A percentile compares a stretch with the other conserved stretches of the same genome.
Conservation (phyloP, 2,329 filamentous ascomycete genomes). For the Trichoderma breve region DNA sequence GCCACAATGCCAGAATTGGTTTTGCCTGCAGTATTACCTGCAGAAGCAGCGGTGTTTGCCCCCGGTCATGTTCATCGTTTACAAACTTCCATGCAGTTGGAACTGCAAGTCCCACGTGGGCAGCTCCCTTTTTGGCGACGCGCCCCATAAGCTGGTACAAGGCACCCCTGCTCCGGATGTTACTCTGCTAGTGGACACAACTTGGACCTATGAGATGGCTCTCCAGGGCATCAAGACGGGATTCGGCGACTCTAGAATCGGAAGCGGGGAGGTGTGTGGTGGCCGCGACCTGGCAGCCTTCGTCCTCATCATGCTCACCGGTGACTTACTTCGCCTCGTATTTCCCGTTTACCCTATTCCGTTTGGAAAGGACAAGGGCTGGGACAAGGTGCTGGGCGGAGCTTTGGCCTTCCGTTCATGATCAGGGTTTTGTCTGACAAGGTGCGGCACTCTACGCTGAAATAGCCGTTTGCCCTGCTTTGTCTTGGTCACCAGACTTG, state of each 20-base stretch:
- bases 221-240: neutral
- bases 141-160: conserved; percentile 29
- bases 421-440: neutral
- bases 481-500: neutral
- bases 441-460: neutral
- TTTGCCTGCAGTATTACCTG: conserved; percentile 10
- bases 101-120: conserved; percentile 35
- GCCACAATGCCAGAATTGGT: neutral
- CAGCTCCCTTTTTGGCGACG: conserved; percentile 28
- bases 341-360: neutral
- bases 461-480: neutral
- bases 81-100: neutral
- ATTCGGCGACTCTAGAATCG: neutral
- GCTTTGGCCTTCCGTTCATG: neutral
- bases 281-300: neutral
- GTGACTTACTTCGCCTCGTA: neutral
- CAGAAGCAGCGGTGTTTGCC: neutral
- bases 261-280: neutral
- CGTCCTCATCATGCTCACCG: neutral
- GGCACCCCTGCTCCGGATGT: conserved; percentile 15
- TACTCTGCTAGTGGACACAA: neutral
- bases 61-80: conserved; percentile 7
- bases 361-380: neutral
- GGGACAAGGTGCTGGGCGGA: neutral
- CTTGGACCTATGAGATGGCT: neutral